Base-by-base conservation (phyloP, 2,329 filamentous ascomycete species). In the Blumeria hordei region DNA sequence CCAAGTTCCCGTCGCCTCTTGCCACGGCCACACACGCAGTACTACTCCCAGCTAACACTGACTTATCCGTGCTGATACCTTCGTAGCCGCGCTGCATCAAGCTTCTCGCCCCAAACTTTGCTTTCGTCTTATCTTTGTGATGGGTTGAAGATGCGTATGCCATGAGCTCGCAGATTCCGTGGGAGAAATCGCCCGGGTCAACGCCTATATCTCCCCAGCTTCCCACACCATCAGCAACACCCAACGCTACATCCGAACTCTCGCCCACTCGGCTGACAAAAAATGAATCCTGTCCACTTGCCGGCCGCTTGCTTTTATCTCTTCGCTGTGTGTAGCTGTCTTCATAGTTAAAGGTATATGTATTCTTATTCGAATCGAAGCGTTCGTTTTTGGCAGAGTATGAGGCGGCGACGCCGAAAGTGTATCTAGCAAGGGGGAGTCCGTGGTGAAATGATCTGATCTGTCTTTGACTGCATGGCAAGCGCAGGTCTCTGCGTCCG, bases 101-200 rank as follows among this genome's bases (percentile, higher is more conserved):
- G 47, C 74, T 71, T 63, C 77, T 77, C 1, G 90, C 79, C 32
- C 76, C 75, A 55, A 83, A 67, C 7, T 34, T 33, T 16, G 71
- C 65, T 28, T 60, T 18, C 2, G 61, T 55, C 59, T 59, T 32
- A 59, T 61, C 37, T 57, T 52, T 47, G 70, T 59, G 54, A 33
- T 63, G 55, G 37, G 59, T 62, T 34, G 61, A 73, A 14, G 88
- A 85, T 11, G 78, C 77, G 53, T 80, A 74, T 2, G 88, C 86
- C 88, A 96, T 96, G 68, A 94, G 85, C 62, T 87, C 81, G 72
- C 92, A 96, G 57, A 98, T 73, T 43, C 84, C 85, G 66, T 96
- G 90, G 3, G 90, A 92, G 68, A 96, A 96, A 68, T 95, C 86
- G 33, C 88, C 88, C 8, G 92, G 88, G 64, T 98, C 88, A 54